Evolutionary conservation across 208 protist species (phyloP), one percentile per base, ranked within the genome.

Genomic region (Trichomonas gallinae): DNA sequence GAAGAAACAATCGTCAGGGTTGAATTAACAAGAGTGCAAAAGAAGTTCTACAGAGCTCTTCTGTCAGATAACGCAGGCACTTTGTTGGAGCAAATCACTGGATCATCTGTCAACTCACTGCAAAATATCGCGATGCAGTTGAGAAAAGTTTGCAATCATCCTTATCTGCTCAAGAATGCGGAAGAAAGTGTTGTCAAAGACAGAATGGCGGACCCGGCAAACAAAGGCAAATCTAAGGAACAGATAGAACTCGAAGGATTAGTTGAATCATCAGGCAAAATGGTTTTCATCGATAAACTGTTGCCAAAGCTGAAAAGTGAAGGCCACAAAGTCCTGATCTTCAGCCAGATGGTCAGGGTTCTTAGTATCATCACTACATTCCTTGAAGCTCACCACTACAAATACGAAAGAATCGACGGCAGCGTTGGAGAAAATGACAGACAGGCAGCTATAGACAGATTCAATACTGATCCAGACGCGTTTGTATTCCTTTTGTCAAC

Each of bases 321-420:
- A 2, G 98, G 98, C 21, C 98, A 99, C 97, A 97, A 98, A 72
- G 98, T 99, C 4, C 97, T 99, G 0, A 98, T 99, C 81, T 99
- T 99, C 96, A 98, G 98, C 0, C 99, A 99, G 96, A 99, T 99
- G 98, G 98, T 98, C 1, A 96, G 85, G 63, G 46, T 97, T 10
- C 38, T 97, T 2, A 96, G 97, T 46, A 97, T 97, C 38, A 46
- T 97, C 34, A 87, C 97, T 23, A 98, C 99, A 40, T 99, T 99
- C 96, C 85, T 99, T 0, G 91, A 97, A 21, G 96, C 97, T 13
- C 97, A 97, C 46, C 89, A 97, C 0, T 99, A 97, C 63, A 81
- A 81, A 15, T 99, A 98, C 97, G 98, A 99, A 93, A 97, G 99
- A 44, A 9, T 97, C 2, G 97, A 97, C 87, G 97, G 96, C 13